phyloP scores from a whole-genome alignment of 805 yeast genomes.

The Tetrapisispora nanseiensis region DNA sequence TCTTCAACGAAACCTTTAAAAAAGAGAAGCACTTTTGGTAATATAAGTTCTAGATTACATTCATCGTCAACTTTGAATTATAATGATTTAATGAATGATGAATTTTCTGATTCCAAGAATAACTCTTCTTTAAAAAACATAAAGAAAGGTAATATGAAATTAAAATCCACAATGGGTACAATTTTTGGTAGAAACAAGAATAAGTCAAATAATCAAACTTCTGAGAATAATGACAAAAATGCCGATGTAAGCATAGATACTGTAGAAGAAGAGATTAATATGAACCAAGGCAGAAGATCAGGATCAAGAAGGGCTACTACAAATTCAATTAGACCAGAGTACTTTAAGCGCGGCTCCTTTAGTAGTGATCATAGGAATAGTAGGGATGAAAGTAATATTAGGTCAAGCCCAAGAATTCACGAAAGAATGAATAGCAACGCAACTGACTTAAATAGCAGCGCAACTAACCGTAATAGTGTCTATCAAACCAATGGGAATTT shows the following conservation, averaged over 20 bases:
- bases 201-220: constrained; percentile 11
- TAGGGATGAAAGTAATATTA: not conserved
- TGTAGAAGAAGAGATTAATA: not conserved
- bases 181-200: constrained; percentile 57
- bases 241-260: not conserved
- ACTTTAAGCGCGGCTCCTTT: not conserved
- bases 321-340: constrained; percentile 3
- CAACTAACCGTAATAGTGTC: not conserved
- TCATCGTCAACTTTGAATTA: constrained; percentile 24
- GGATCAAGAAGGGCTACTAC: constrained; percentile 3
- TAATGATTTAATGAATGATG: constrained; percentile 26
- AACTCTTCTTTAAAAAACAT: constrained; percentile 22
- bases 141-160: constrained; percentile 30
- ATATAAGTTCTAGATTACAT: constrained; percentile 20
- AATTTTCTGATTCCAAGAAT: constrained; percentile 24
- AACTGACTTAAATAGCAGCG: not conserved
- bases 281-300: not conserved
- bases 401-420: not conserved
- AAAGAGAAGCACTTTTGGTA: constrained; percentile 22
- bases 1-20: constrained; percentile 8
- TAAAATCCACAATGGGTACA: constrained; percentile 68
- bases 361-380: not conserved
- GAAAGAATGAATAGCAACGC: not conserved
- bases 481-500: not conserved
- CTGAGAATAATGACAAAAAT: constrained; percentile 11